Evolutionary conservation across 2,329 filamentous ascomycete genomes (phyloP), one percentile per base, ranked within the genome.

Genomic region (Claviceps pazoutovae): DNA sequence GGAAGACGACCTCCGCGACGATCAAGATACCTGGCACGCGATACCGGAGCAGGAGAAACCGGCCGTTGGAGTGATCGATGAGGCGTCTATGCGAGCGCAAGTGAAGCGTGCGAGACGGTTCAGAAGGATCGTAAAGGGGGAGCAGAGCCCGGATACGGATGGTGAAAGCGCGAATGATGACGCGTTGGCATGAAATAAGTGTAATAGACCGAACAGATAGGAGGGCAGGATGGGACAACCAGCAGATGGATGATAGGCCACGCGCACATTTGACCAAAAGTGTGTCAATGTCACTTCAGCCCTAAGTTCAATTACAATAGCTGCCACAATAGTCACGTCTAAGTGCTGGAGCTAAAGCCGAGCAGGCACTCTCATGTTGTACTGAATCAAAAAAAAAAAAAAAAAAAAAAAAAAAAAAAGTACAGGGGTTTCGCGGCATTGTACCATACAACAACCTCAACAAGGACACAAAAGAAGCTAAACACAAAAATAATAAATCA

Each of bases 1-100:
- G 5, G 11, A n/a, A 4, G 5, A 5, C 6, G 56, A 62, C 14
- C 44, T 59, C 21, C 55, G 58, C 1, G 62, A 68, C 0, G 57
- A 34, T 34, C 9, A 34, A 11, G 30, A 61, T 1, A 55, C 62
- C 16, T 71, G 68, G 64, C 55, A 55, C 9, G 54, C 57, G 2
- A 16, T 69, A 13, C 57, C 61, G 0, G 64, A 65, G 1, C 61
- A 60, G 5, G 54, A 59, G 14, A 67, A 58, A 52, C 67, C 67
- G 1, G 53, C 46, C 1, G 41, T 71, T 0, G 46, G 41, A 1
- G 53, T 51, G 1, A 26, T 58, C 5, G 50, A 63, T 14, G 52
- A 52, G 1, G 55, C 58, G 1, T 52, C 39, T 6, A 57, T 66
- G 51, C 53, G 61, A 44, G 37, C 56, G 37, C 52, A 63, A 48